Conservation (phyloP, 148 eudicot genomes). For the Cornus controversa region DNA sequence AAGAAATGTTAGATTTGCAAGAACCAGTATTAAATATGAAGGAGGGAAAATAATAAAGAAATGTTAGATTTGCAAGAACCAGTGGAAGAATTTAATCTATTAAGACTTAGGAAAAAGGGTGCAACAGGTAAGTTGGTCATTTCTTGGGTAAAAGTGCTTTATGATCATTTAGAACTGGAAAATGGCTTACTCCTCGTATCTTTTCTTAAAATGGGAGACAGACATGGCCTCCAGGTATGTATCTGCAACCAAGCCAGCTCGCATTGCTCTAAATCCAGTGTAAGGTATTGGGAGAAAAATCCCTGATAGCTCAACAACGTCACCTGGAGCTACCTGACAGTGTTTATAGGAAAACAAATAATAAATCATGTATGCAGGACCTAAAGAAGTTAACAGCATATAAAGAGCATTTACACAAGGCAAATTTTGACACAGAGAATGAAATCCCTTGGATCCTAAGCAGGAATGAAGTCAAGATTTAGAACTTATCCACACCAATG, state of each 20-base stretch:
- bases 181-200: constrained; percentile 93
- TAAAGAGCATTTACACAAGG: not conserved
- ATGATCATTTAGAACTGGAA: not conserved
- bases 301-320: constrained; percentile 91
- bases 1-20: not conserved
- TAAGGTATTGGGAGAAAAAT: constrained; percentile 96
- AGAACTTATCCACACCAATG: not conserved
- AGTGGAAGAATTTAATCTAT: not conserved
- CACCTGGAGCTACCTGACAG: constrained; percentile 89
- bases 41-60: too few relatives aligned
- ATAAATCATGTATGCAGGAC: not conserved
- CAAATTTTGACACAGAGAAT: not conserved
- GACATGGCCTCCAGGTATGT: constrained; percentile 99
- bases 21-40: too few relatives aligned
- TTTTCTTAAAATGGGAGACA: constrained; percentile 88
- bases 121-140: not conserved
- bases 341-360: not conserved
- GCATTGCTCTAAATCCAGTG: constrained; percentile 96
- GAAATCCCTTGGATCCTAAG: not conserved
- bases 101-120: not conserved
- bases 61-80: not conserved
- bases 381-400: not conserved
- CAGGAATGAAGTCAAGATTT: not conserved
- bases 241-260: constrained; percentile 98
- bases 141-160: not conserved